A percentile compares a stretch with the other conserved stretches of the same genome.
Evolutionary conservation across 208 protist species (phyloP).

Genomic region (Leptomonas pyrrhocoris): DNA sequence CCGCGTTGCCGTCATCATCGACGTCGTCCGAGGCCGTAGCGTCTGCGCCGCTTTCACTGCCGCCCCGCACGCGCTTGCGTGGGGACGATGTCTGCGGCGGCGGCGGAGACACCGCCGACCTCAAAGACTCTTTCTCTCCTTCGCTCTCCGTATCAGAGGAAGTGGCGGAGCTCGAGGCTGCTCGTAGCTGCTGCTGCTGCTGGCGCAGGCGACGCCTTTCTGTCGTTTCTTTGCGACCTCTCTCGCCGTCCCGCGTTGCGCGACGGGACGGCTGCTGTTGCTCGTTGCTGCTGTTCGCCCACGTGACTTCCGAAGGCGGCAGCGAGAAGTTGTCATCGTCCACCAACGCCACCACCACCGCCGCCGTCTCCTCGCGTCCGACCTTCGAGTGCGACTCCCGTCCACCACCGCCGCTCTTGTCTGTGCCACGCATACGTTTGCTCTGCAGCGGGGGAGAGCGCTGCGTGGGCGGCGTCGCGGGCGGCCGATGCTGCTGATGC

Average conservation of each 20-base stretch:
- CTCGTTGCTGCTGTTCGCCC: neutral
- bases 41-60: slow-evolving; percentile 1
- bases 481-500: neutral
- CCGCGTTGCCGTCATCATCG: too few relatives aligned
- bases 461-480: neutral
- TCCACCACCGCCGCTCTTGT: neutral
- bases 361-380: neutral
- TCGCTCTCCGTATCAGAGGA: neutral
- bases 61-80: slow-evolving; percentile 11
- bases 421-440: neutral
- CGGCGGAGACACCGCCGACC: neutral
- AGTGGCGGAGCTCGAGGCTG: neutral
- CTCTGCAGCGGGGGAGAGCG: neutral
- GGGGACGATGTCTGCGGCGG: neutral
- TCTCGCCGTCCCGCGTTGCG: neutral
- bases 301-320: slow-evolving; percentile 24
- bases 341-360: slow-evolving; percentile 6
- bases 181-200: neutral
- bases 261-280: neutral
- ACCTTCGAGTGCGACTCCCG: neutral
- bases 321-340: slow-evolving; percentile 21
- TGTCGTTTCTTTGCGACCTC: neutral
- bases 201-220: neutral
- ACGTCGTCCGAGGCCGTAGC: neutral
- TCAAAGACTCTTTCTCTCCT: neutral